Evolutionary conservation across 345 rosid species (phyloP).

Genomic region (Brassica napus): Da-Ae NC_063450.1:8761001-8761500

Average conservation of each 20-base stretch:
- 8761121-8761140: constrained; percentile 19
- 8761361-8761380: constrained; percentile 29
- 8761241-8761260: constrained; percentile 25
- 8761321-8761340: constrained; percentile 12
- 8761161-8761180: constrained; percentile 57
- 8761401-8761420: constrained; percentile 45
- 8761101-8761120: background rate
- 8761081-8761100: background rate
- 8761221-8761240: constrained; percentile 34
- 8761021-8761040: background rate
- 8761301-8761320: constrained; percentile 4
- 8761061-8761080: background rate
- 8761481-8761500: constrained; percentile 6
- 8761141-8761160: constrained; percentile 23
- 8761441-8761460: constrained; percentile 28
- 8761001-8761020: constrained; percentile 17
- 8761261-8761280: constrained; percentile 4
- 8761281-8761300: background rate
- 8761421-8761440: constrained; percentile 37
- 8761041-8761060: constrained; percentile 29
- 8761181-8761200: background rate
- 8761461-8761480: constrained; percentile 29
- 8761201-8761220: constrained; percentile 33
- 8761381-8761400: constrained; percentile 66
- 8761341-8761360: constrained; percentile 30